Percentiles rank a stretch among this genome's conserved stretches.
phyloP scores from a whole-genome alignment of 139 green algal species.

The Chlorella sp. region DNA sequence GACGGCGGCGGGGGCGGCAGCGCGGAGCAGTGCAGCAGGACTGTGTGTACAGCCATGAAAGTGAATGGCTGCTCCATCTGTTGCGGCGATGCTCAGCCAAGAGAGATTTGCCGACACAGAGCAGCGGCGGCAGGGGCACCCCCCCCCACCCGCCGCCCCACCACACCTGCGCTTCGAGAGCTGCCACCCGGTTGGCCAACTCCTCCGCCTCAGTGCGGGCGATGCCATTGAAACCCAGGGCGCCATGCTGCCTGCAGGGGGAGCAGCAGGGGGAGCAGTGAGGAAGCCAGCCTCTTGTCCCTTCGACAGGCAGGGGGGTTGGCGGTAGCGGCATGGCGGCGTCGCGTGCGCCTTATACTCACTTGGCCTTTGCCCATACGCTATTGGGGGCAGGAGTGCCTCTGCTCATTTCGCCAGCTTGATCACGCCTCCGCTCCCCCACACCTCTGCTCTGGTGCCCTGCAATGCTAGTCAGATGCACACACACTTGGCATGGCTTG shows the following conservation, averaged over 20 bases:
- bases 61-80: too few species aligned
- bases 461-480: too few species aligned
- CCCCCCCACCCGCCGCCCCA: too few species aligned
- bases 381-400: slow-evolving; percentile 24
- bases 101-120: too few species aligned
- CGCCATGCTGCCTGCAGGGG: slow-evolving; percentile 40
- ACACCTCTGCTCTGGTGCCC: too few species aligned
- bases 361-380: slow-evolving; percentile 36
- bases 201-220: slow-evolving; percentile 37
- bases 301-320: background rate
- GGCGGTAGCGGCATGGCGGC: background rate
- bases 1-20: too few species aligned
- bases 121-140: too few species aligned
- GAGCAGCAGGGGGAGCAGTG: background rate
- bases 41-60: too few species aligned
- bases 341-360: background rate
- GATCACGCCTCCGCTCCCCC: background rate
- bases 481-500: background rate
- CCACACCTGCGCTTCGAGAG: slow-evolving; percentile 38
- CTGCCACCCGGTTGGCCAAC: slow-evolving; percentile 13
- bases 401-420: background rate
- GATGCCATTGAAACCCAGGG: slow-evolving; percentile 34
- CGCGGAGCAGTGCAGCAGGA: too few species aligned
- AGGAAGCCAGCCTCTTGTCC: background rate
- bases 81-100: too few species aligned